phyloP scores from a whole-genome alignment of 352 stramenopile species.

The Globisporangium yorkense region DNA sequence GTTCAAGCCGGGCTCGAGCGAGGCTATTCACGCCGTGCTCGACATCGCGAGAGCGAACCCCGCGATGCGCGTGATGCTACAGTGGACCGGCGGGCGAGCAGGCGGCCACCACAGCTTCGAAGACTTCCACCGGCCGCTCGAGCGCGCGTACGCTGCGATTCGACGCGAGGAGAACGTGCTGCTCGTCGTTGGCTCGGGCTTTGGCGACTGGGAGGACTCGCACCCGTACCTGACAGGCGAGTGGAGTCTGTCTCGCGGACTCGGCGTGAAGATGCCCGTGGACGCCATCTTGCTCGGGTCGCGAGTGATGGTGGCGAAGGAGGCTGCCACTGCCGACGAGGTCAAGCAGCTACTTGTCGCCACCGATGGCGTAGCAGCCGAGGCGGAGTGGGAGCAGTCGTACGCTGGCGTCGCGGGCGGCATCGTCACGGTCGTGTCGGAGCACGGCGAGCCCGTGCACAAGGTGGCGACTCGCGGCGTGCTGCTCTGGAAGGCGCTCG shows the following conservation, averaged over 20 bases:
- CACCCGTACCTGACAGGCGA: constrained; percentile 78
- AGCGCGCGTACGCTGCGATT: constrained; percentile 71
- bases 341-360: constrained; percentile 84
- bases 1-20: constrained; percentile 81
- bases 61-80: constrained; percentile 75
- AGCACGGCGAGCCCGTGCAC: constrained; percentile 84
- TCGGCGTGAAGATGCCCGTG: too few relatives aligned
- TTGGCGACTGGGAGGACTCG: constrained; percentile 81
- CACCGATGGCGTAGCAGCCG: constrained; percentile 63
- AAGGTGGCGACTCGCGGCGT: constrained; percentile 76
- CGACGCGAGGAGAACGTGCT: constrained; percentile 73
- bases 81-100: constrained; percentile 83
- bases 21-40: constrained; percentile 70
- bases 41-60: constrained; percentile 50
- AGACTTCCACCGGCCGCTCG: constrained; percentile 80
- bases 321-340: constrained; percentile 75
- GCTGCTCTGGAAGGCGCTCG: constrained; percentile 79
- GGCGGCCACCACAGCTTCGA: constrained; percentile 88
- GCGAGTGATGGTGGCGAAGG: constrained; percentile 83
- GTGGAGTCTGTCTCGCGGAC: constrained; percentile 69
- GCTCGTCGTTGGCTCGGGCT: constrained; percentile 83
- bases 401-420: constrained; percentile 67
- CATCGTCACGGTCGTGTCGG: constrained; percentile 77
- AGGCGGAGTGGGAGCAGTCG: constrained; percentile 39
- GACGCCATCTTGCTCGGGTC: constrained; percentile 72